Evolutionary conservation across 257 asterid genomes (phyloP).

Genomic region (Leptodermis oblonga): DNA sequence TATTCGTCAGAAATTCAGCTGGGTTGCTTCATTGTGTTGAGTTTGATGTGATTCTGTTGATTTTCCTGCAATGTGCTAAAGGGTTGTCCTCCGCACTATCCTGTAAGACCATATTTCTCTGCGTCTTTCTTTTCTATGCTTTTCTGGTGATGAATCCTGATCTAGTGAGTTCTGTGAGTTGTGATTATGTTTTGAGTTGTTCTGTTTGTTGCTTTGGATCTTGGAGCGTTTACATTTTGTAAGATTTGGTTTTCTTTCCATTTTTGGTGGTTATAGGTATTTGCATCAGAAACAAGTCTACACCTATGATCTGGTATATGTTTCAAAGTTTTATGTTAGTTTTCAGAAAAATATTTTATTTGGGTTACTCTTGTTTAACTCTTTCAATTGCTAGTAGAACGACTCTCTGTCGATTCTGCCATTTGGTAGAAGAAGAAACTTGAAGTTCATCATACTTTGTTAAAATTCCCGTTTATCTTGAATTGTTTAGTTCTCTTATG

Average conservation of each 20-base stretch:
- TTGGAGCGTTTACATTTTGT: background rate
- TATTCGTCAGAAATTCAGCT: background rate
- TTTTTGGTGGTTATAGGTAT: too few relatives aligned
- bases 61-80: constrained; percentile 13
- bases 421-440: too few relatives aligned
- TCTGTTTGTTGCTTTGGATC: constrained; percentile 12
- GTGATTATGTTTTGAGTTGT: too few relatives aligned
- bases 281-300: too few relatives aligned
- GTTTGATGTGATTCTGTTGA: too few relatives aligned
- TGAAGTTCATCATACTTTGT: too few relatives aligned
- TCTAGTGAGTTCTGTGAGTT: too few relatives aligned
- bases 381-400: background rate
- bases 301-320: background rate
- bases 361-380: background rate
- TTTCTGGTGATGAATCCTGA: background rate
- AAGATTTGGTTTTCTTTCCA: background rate
- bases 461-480: background rate
- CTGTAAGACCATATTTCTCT: constrained; percentile 11
- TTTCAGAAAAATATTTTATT: background rate
- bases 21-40: too few relatives aligned
- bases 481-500: background rate
- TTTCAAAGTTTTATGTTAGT: background rate
- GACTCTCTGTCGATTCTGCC: background rate
- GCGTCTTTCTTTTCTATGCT: background rate
- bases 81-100: background rate